Conservation (phyloP, 2,329 filamentous ascomycete species). For the Zopfia rhizophila region DNA sequence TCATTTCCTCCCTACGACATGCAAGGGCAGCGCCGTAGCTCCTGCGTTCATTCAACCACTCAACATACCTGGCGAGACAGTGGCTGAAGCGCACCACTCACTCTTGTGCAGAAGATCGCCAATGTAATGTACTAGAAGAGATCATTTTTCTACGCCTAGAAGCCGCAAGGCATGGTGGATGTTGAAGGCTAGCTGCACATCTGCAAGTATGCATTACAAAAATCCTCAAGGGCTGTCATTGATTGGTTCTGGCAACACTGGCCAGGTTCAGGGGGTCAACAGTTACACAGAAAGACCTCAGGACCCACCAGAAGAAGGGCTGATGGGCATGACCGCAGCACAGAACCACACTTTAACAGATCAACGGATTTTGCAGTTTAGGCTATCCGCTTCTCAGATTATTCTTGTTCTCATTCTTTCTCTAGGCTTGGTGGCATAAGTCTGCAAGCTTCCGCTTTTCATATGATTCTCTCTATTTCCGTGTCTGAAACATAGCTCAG, state of each 20-base stretch:
- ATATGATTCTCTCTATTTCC: constrained; percentile 13
- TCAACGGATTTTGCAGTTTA: background rate
- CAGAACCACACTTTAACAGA: constrained; percentile 10
- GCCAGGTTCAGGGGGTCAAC: constrained; percentile 4
- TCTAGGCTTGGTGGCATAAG: constrained; percentile 3
- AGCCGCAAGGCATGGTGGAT: constrained; percentile 13
- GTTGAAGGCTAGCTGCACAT: constrained; percentile 6
- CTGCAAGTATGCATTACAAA: constrained; percentile 16
- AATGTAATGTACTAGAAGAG: background rate
- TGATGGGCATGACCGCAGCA: constrained; percentile 4
- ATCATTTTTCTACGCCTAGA: constrained; percentile 3
- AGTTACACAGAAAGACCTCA: constrained; percentile 1
- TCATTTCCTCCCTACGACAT: constrained; percentile 9
- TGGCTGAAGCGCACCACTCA: constrained; percentile 20
- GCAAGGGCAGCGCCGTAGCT: constrained; percentile 20
- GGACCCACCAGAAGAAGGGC: constrained; percentile 13
- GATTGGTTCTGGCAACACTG: constrained; percentile 13
- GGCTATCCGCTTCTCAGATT: background rate
- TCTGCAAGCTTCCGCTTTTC: constrained; percentile 10
- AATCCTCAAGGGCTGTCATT: constrained; percentile 27
- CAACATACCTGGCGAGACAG: constrained; percentile 10
- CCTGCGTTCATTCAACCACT: constrained; percentile 9
- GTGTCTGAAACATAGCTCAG: constrained; percentile 33
- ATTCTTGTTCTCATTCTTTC: constrained; percentile 1
- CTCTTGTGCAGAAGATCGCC: constrained; percentile 5